Conservation (phyloP, 2,329 filamentous ascomycete genomes). For the Colletotrichum sp. region DNA sequence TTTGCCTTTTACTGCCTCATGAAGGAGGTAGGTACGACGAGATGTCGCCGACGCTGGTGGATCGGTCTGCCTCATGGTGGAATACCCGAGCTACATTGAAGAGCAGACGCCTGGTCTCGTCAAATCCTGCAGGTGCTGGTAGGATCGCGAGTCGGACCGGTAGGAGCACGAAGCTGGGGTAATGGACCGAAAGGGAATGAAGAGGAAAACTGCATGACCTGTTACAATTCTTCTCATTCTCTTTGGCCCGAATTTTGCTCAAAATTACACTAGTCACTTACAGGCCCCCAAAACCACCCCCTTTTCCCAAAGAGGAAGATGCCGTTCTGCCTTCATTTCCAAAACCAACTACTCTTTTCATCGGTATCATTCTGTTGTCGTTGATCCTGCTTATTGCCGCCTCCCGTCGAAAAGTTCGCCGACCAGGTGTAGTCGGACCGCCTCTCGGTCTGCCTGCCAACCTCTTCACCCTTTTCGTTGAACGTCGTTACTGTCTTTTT, state of each 20-base stretch:
- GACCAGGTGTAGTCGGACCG: constrained; percentile 19
- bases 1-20: constrained; percentile 14
- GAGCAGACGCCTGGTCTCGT: neutral
- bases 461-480: constrained; percentile 20
- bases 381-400: neutral
- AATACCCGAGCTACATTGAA: neutral
- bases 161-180: neutral
- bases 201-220: neutral
- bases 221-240: neutral
- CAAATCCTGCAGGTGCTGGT: neutral
- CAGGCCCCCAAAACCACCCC: neutral
- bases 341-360: constrained; percentile 18
- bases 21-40: neutral
- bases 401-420: constrained; percentile 5
- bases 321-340: constrained; percentile 8
- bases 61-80: neutral
- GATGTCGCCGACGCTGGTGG: neutral
- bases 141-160: neutral
- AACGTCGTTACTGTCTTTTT: constrained; percentile 19
- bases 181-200: neutral
- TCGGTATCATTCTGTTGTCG: neutral
- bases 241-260: neutral
- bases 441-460: constrained; percentile 14
- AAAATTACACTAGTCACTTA: neutral
- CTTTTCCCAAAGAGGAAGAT: neutral